Evolutionary conservation across 2,329 filamentous ascomycete genomes (phyloP), one percentile per base, ranked within the genome.

Genomic region (Chrysosphaeria jannelii): DNA sequence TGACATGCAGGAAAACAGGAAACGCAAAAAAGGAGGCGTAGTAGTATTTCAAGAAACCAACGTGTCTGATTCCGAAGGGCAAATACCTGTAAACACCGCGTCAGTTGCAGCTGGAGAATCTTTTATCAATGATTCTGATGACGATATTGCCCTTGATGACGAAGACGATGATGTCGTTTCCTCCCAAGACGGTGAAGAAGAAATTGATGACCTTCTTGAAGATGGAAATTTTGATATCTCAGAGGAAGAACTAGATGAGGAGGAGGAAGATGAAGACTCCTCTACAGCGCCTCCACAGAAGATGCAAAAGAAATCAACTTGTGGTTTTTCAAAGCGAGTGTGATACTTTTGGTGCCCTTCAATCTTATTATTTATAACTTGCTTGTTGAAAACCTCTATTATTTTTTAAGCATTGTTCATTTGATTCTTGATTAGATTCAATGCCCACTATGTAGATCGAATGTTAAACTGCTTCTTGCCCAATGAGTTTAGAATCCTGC

Each of bases 111-210:
- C 16, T 18, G 16, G 16, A 7, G 16, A 7, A n/a, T 7, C 16
- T n/a, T 7, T 7, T 18, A 19, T 25, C 21, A 23, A 27, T n/a
- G 13, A 23, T 2, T 22, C 21, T 12, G 20, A 25, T 5, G 68
- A 90, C 25, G 90, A 85, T 39, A 71, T 90, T 3, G 79, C 91
- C 42, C 78, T 71, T 1, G 58, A 79, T 36, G 63, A 69, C 15
- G 57, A 65, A 14, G 38, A 52, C 10, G 53, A 30, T 4, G 31
- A 30, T 10, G 30, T 29, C 8, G 23, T 25, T 10, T 24, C 22
- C 8, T 19, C 26, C 3, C 22, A 23, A 5, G 53, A 47, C 3
- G 48, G 49, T 3, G 47, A 60, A 4, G 57, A 70, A 6, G 65
- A 68, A 19, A 67, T 75, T 31, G 63, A 62, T n/a, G 62, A 56